These are phyloP conservation scores for Cutaneotrichosporon cutaneum DNA, from an alignment of 1,284 basidiomycete genomes.

Conservation along the genomic window DNA sequence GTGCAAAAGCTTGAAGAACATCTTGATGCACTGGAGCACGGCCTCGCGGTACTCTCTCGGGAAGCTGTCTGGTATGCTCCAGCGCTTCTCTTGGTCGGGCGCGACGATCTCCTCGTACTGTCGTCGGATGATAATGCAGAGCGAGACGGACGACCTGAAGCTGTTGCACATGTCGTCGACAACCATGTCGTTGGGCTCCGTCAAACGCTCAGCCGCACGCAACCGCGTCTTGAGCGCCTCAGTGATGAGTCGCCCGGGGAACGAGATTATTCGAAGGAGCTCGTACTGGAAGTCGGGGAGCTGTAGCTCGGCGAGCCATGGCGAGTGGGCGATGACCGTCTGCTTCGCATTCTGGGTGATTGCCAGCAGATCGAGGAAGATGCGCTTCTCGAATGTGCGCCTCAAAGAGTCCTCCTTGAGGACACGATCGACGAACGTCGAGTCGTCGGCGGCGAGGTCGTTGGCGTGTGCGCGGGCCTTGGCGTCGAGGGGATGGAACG, in stretches of 20 bases:
- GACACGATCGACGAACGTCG: conserved; percentile 88
- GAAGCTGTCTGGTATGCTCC: conserved; percentile 85
- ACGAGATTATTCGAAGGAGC: conserved; percentile 88
- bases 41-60: conserved; percentile 85
- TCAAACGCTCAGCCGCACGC: conserved; percentile 84
- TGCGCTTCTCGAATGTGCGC: conserved; percentile 89
- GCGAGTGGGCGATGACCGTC: conserved; percentile 72
- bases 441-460: conserved; percentile 57
- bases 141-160: conserved; percentile 83
- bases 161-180: conserved; percentile 96
- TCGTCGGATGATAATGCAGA: conserved; percentile 90
- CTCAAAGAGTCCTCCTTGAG: conserved; percentile 95
- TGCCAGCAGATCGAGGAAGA: conserved; percentile 79
- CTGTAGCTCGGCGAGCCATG: conserved; percentile 62
- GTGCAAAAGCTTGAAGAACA: conserved; percentile 92
- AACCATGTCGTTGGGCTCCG: conserved; percentile 79
- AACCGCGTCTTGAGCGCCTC: conserved; percentile 85
- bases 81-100: conserved; percentile 80
- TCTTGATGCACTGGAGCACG: conserved; percentile 80
- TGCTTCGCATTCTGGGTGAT: conserved; percentile 84
- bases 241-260: conserved; percentile 91
- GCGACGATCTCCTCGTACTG: conserved; percentile 87
- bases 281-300: conserved; percentile 91
- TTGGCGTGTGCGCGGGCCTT: conserved; percentile 38
- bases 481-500: conserved; percentile 46